Evolutionary conservation across 2,329 filamentous ascomycete species (phyloP), one percentile per base, ranked within the genome.

Genomic region (Cercospora canescens): DNA sequence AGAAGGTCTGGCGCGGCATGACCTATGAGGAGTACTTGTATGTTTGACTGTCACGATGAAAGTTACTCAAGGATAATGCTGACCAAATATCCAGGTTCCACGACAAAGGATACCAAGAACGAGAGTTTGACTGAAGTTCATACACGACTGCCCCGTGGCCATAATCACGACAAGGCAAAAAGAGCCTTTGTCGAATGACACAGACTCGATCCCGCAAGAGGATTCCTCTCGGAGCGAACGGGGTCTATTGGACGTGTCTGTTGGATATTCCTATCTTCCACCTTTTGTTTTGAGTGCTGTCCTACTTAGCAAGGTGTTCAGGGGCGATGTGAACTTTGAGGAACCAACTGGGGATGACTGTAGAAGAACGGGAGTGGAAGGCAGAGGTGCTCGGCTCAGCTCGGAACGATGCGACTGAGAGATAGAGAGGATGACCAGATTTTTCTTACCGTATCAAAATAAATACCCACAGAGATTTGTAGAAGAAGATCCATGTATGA

Each of bases 11-110:
- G 67, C 66, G 70, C n/a, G 72, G 72, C 14, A 73, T 73, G 72
- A 70, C 69, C 59, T 73, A 72, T 54, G 72, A 73, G 63, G 71
- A 72, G 66, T 73, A 73, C 63, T 63, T 73, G 70, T 73, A 70
- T 67, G 71, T 72, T 6, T 7, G 6, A 16, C 21, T 7, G 8
- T 11, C 28, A 6, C 7, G 26, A 2, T 16, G 4, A 32, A 35
- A 30, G 57, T 37, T 5, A 14, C 12, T 52, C 41, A 18, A 6
- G 18, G 21, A 30, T 11, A 8, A 39, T 50, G 52, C 57, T 66
- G 45, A 66, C 64, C 18, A 26, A 6, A 26, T 4, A 6, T 34
- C 12, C 30, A 67, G 65, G 32, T 68, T 68, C 57, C 57, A 56
- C 32, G 66, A 68, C 52, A 66, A 66, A 52, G 66, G 66, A 24